Evolutionary conservation across 164 flowering plant genomes (phyloP).

Genomic region (Buxus sempervirens): DNA sequence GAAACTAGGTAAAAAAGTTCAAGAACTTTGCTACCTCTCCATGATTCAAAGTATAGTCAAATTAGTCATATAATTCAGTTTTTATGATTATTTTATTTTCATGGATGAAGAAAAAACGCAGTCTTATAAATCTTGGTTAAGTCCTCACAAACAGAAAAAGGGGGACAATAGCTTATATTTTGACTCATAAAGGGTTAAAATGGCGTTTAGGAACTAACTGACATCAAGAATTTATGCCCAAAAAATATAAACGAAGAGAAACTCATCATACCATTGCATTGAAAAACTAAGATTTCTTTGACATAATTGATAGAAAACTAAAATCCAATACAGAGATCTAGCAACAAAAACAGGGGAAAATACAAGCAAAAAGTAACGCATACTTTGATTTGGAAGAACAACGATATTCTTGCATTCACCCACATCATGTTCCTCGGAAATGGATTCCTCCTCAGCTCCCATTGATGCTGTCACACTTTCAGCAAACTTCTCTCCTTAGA

Average conservation of each 20-base stretch:
- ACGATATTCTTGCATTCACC: constrained; percentile 8
- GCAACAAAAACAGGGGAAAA: neutral
- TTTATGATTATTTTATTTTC: too few relatives aligned
- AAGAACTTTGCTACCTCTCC: neutral
- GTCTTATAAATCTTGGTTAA: neutral
- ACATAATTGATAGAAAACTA: neutral
- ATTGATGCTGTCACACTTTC: neutral
- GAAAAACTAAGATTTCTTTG: neutral
- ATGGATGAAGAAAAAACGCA: too few relatives aligned
- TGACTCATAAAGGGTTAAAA: neutral
- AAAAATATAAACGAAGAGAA: neutral
- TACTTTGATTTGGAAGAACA: constrained; percentile 26
- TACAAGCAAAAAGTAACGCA: neutral
- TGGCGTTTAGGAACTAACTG: too few relatives aligned
- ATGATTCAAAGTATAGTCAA: neutral
- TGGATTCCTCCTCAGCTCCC: constrained; percentile 2
- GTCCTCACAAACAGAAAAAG: too few relatives aligned
- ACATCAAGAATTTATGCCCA: neutral
- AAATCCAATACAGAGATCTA: neutral
- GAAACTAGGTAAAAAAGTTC: neutral
- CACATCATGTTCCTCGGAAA: constrained; percentile 4
- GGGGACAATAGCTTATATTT: neutral
- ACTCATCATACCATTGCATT: too few relatives aligned
- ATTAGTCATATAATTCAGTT: neutral
- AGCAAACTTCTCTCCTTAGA: neutral